phyloP scores from a whole-genome alignment of 345 rosid genomes.

The Corymbia maculata region DNA sequence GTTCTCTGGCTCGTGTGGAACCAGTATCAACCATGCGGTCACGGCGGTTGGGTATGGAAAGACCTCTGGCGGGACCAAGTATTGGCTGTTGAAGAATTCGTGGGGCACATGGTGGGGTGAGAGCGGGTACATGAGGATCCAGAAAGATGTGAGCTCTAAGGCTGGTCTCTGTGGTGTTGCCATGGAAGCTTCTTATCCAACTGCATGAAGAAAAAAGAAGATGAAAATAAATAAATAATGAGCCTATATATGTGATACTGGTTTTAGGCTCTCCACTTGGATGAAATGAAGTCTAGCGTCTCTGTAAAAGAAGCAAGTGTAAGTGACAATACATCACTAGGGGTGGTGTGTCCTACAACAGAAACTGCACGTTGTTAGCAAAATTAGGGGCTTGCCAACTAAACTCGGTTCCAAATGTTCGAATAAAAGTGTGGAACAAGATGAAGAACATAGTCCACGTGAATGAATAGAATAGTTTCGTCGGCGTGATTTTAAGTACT shows the following conservation, averaged over 20 bases:
- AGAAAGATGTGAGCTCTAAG: conserved; percentile 13
- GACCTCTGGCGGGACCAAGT: no score
- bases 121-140: conserved; percentile 28
- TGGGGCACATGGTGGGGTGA: no score
- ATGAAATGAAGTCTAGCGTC: no score
- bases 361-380: background rate
- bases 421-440: background rate
- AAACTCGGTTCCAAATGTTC: background rate
- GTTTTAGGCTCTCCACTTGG: background rate
- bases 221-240: background rate
- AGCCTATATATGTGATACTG: background rate
- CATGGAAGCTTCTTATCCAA: background rate
- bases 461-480: background rate
- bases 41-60: no score
- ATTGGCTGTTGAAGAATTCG: no score
- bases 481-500: no score
- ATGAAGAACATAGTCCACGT: background rate
- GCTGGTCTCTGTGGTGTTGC: conserved; percentile 51
- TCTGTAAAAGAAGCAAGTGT: background rate
- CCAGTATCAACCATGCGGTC: no score
- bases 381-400: background rate
- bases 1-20: no score
- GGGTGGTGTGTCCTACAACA: background rate
- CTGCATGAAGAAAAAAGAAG: background rate
- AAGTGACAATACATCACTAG: background rate